These are phyloP conservation scores for Circinella umbellata DNA, from an alignment of 371 early-diverging fungal species.

Conservation along the genomic window DNA sequence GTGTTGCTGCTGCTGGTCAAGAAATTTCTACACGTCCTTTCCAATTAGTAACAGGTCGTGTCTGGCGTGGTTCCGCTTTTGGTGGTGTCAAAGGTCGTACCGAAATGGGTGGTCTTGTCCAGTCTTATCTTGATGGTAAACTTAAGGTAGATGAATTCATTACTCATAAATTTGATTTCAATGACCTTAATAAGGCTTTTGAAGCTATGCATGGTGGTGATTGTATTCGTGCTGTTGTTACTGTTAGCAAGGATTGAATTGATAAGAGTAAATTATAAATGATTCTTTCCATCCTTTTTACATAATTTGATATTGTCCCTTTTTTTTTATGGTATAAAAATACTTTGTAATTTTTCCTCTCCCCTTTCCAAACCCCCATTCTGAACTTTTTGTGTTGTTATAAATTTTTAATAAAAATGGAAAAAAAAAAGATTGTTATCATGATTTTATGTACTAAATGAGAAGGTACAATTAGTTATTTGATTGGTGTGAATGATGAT, in stretches of 20 bases:
- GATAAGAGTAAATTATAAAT: not conserved
- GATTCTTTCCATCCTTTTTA: too few relatives aligned
- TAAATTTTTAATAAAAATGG: too few relatives aligned
- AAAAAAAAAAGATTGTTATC: too few relatives aligned
- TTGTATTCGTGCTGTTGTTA: constrained; percentile 70
- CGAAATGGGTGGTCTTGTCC: constrained; percentile 88
- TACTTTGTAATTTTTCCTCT: too few relatives aligned
- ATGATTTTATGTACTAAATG: too few relatives aligned
- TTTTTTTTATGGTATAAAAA: too few relatives aligned
- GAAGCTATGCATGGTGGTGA: constrained; percentile 84
- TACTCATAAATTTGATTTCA: constrained; percentile 81
- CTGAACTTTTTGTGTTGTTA: too few relatives aligned
- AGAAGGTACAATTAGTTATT: too few relatives aligned
- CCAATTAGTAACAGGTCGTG: constrained; percentile 93
- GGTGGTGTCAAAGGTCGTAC: constrained; percentile 96
- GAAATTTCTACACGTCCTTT: constrained; percentile 94
- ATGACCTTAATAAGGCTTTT: constrained; percentile 91
- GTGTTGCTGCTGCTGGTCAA: constrained; percentile 92
- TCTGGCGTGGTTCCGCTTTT: constrained; percentile 96
- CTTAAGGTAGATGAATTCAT: constrained; percentile 93
- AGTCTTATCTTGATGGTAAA: constrained; percentile 81
- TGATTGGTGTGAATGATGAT: too few relatives aligned
- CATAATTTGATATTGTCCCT: too few relatives aligned
- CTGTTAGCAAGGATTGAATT: constrained; percentile 24
- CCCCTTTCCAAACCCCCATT: too few relatives aligned